Conservation (phyloP, 306 rosid species). For the Oemleria cerasiformis region DNA sequence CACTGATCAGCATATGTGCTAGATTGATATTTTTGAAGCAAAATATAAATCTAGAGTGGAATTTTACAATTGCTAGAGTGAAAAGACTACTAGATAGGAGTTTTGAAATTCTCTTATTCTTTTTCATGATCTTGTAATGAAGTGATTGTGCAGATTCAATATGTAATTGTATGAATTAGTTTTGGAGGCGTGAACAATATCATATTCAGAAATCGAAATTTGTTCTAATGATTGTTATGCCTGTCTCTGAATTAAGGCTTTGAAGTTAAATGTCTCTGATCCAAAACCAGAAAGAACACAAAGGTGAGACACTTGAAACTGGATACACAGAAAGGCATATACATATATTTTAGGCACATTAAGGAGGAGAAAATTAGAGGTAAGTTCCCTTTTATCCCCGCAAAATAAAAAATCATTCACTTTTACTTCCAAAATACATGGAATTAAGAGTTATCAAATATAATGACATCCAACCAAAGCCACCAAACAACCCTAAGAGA, state of each 20-base stretch:
- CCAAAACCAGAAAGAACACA: neutral
- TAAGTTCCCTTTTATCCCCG: too few relatives aligned
- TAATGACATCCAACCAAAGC: too few relatives aligned
- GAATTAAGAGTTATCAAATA: too few relatives aligned
- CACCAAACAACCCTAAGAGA: too few relatives aligned
- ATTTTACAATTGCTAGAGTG: neutral
- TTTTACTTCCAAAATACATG: too few relatives aligned
- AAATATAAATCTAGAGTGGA: neutral
- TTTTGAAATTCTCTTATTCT: neutral
- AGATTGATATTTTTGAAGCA: neutral
- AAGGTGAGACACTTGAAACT: neutral
- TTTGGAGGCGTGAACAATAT: neutral
- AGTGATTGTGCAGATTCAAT: neutral
- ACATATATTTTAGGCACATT: too few relatives aligned
- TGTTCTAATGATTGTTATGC: neutral
- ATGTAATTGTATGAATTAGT: neutral
- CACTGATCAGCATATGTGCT: neutral
- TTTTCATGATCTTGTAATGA: neutral
- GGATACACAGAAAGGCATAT: too few relatives aligned
- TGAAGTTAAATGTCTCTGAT: neutral
- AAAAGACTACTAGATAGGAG: neutral
- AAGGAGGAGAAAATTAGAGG: too few relatives aligned
- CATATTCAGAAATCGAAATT: neutral
- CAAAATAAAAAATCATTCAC: too few relatives aligned
- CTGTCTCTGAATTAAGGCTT: neutral